Evolutionary conservation across 2,329 filamentous ascomycete species (phyloP).

Genomic region (Chaetomium globosum): DNA sequence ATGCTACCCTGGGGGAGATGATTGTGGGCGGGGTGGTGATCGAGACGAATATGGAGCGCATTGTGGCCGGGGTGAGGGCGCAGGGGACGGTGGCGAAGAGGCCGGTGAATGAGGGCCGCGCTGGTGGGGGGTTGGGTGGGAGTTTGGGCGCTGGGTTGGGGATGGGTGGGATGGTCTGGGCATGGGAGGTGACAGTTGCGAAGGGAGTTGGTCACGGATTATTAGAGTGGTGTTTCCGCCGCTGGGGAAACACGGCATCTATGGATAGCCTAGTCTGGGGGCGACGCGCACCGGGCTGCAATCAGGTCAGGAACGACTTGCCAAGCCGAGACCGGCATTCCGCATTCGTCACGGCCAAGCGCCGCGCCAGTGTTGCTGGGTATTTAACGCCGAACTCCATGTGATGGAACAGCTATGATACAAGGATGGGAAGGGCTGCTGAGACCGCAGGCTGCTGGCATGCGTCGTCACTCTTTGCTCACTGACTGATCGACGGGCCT

Average conservation of each 20-base stretch:
- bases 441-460: background rate
- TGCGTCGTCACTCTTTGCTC: conserved; percentile 1
- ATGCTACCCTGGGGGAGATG: conserved; percentile 90
- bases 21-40: conserved; percentile 93
- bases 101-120: conserved; percentile 70
- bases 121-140: conserved; percentile 36
- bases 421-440: conserved; percentile 14
- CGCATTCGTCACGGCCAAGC: conserved; percentile 24
- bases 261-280: too few relatives aligned
- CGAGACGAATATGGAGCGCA: conserved; percentile 85
- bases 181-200: conserved; percentile 39
- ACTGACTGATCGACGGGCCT: conserved; percentile 26
- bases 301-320: background rate
- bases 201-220: conserved; percentile 19
- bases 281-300: background rate
- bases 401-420: conserved; percentile 32
- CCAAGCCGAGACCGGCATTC: conserved; percentile 10
- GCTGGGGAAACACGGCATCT: too few relatives aligned
- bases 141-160: conserved; percentile 55
- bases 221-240: background rate
- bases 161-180: conserved; percentile 64
- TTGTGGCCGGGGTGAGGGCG: conserved; percentile 79
- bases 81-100: conserved; percentile 78
- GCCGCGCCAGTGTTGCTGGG: conserved; percentile 31
- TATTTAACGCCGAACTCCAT: conserved; percentile 42